Base-by-base conservation (phyloP, 148 eudicot species). In the Vaccinium macrocarpon region DNA sequence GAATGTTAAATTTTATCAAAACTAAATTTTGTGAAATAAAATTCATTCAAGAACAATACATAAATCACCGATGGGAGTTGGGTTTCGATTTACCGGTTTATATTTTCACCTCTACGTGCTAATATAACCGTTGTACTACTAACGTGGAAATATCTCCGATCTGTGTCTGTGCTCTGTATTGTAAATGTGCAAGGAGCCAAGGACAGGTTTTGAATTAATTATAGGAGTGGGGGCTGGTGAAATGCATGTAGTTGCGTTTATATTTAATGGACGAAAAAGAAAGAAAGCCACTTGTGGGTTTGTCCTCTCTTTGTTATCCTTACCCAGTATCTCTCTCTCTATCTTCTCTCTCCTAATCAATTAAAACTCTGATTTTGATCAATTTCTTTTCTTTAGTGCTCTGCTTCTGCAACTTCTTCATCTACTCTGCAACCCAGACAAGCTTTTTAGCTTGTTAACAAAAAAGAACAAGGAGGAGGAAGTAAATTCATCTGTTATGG, bases 271-370 rank as follows among this genome's bases (percentile, higher is more conserved):
- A 79, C 79, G 85, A 79, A 35, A 87, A 46, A 82, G 82, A 32
- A 76, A 62, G 84, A 87, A 85, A 88, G 87, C 89, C 68, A 80
- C 88, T 83, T 83, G 86, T 86, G 85, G 71, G 51, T 84, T 87
- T 78, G 64, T 82, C 87, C 75, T 80, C 82, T 72, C 68, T 80
- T 81, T 84, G 78, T 75, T 80, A 79, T 76, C 81, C 77, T 71
- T 62, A 72, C 21, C 35, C 38, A 11, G 7, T 49, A 59, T 80
- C 46, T 86, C 84, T 62, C 13, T 76, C 55, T 59, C 57, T 11
- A 21, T 13, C 38, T 23, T 83, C 77, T 81, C 86, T 86, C 84
- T 84, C 88, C 59, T 72, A 83, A 83, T 90, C 86, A 83, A 84
- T 90, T 90, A 66, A 46, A 76, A 75, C 74, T 80, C 82, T 86